These are phyloP conservation scores for Yueomyces sp. DNA, from an alignment of 805 yeast species.

Conservation along the genomic window DNA sequence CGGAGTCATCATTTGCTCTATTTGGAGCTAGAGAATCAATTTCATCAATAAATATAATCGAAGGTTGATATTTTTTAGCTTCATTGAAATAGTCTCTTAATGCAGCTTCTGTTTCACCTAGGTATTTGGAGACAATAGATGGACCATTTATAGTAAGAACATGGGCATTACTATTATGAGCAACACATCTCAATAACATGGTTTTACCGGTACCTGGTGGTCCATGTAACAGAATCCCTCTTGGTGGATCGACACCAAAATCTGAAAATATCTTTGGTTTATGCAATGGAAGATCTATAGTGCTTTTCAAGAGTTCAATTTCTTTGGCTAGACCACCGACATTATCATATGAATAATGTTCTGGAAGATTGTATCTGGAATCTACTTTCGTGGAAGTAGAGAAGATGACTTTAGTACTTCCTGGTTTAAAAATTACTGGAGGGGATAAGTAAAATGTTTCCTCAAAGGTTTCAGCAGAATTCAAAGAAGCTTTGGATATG, in stretches of 20 bases:
- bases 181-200: slow-evolving; percentile 71
- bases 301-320: slow-evolving; percentile 44
- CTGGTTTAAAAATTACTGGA: slow-evolving; percentile 31
- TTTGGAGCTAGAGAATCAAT: slow-evolving; percentile 85
- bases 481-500: slow-evolving; percentile 22
- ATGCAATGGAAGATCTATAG: slow-evolving; percentile 69
- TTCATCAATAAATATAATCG: slow-evolving; percentile 83
- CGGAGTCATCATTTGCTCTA: slow-evolving; percentile 70
- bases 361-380: slow-evolving; percentile 31
- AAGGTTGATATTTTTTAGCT: slow-evolving; percentile 76
- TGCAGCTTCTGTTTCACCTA: slow-evolving; percentile 88
- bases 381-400: slow-evolving; percentile 16
- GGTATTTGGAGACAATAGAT: slow-evolving; percentile 77
- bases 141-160: slow-evolving; percentile 81
- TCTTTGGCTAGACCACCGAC: slow-evolving; percentile 73
- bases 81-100: slow-evolving; percentile 74
- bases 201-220: slow-evolving; percentile 98
- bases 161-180: slow-evolving; percentile 69
- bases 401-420: slow-evolving; percentile 18
- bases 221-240: slow-evolving; percentile 89
- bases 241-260: slow-evolving; percentile 84
- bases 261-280: slow-evolving; percentile 64
- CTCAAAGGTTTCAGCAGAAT: slow-evolving; percentile 1
- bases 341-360: slow-evolving; percentile 31
- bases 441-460: slow-evolving; percentile 29